Evolutionary conservation across 352 stramenopile genomes (phyloP).

Genomic region (Phytophthora hybrid): DNA sequence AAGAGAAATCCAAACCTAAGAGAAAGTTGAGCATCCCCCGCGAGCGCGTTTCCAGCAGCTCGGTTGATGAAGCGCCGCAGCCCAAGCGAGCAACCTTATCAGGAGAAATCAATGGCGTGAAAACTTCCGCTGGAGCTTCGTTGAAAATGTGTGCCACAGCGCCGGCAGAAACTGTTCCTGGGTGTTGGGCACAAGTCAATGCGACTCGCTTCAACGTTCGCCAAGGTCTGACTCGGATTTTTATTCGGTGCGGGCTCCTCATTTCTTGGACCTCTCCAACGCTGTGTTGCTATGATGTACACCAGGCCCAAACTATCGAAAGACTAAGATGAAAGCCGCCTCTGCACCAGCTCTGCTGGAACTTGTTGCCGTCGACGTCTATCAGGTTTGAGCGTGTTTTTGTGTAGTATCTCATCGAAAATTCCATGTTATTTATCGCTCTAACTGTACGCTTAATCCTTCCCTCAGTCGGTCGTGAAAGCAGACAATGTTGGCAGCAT

Average conservation of each 20-base stretch:
- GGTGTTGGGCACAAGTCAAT: slow-evolving; percentile 73
- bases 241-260: background rate
- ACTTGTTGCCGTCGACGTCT: slow-evolving; percentile 80
- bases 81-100: slow-evolving; percentile 25
- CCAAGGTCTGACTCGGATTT: slow-evolving; percentile 46
- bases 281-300: background rate
- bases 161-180: slow-evolving; percentile 41
- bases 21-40: background rate
- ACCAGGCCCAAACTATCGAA: slow-evolving; percentile 78
- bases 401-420: too few species aligned
- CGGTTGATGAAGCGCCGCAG: background rate
- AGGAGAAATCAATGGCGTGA: slow-evolving; percentile 49
- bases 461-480: slow-evolving; percentile 69
- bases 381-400: slow-evolving; percentile 40
- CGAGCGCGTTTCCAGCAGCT: slow-evolving; percentile 16
- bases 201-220: slow-evolving; percentile 85
- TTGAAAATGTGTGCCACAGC: slow-evolving; percentile 58
- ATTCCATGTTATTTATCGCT: background rate
- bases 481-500: slow-evolving; percentile 80
- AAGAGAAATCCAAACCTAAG: slow-evolving; percentile 24
- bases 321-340: slow-evolving; percentile 74
- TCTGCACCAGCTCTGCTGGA: slow-evolving; percentile 66
- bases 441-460: slow-evolving; percentile 6
- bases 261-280: background rate
- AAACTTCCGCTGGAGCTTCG: slow-evolving; percentile 60